Percentiles rank a stretch among this genome's conserved stretches.
These are phyloP conservation scores for Avena atlantica DNA, from an alignment of 176 grass and related monocot species.

Conservation along the genomic window DNA sequence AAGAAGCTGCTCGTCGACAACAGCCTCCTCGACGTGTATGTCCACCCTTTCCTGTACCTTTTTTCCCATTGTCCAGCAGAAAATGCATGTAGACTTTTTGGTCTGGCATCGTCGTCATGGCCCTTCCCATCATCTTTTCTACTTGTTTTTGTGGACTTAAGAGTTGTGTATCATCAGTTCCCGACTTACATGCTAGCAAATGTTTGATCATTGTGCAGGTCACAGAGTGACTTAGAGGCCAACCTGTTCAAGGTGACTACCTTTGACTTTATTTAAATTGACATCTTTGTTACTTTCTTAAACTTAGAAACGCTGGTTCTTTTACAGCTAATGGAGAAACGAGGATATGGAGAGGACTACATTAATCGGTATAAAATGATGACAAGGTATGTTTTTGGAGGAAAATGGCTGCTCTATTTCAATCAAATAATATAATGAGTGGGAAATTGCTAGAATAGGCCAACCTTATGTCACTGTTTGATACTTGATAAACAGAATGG, in stretches of 20 bases:
- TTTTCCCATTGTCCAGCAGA: not conserved
- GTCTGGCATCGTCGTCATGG: too few relatives aligned
- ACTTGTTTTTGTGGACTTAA: constrained; percentile 3
- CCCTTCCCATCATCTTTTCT: too few relatives aligned
- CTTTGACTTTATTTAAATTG: not conserved
- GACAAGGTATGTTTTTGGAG: constrained; percentile 58
- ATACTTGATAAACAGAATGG: not conserved
- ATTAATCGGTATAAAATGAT: constrained; percentile 99
- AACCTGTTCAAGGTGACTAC: constrained; percentile 90
- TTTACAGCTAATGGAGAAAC: constrained; percentile 87
- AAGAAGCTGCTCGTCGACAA: constrained; percentile 98
- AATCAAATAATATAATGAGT: not conserved
- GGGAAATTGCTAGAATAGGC: not conserved
- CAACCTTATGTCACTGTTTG: too few relatives aligned
- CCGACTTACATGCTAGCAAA: constrained; percentile 11
- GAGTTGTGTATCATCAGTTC: constrained; percentile 5
- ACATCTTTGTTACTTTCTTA: constrained; percentile 13
- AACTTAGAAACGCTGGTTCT: not conserved
- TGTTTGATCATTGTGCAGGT: constrained; percentile 59
- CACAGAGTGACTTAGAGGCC: constrained; percentile 95
- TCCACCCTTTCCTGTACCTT: not conserved
- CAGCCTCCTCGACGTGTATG: constrained; percentile 98
- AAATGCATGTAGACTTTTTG: not conserved
- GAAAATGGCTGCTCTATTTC: constrained; percentile 1
- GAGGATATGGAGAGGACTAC: constrained; percentile 82